phyloP scores from a whole-genome alignment of 2,329 filamentous ascomycete species.

The Fusarium siculi region DNA sequence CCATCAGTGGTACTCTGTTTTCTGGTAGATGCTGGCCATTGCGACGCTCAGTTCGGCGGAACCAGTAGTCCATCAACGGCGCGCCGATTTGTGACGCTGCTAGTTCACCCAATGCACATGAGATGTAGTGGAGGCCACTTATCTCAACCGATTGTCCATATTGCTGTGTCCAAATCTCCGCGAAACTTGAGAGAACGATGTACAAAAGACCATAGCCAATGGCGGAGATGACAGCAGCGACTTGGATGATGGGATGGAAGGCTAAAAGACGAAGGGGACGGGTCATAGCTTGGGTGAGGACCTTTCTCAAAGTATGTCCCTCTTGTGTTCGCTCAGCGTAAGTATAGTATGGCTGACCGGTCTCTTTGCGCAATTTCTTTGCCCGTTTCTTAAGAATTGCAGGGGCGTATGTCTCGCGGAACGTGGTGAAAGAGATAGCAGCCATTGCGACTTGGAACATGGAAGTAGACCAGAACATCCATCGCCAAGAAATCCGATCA shows the following conservation, averaged over 20 bases:
- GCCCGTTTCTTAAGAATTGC: constrained; percentile 50
- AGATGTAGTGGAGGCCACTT: constrained; percentile 72
- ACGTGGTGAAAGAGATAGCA: constrained; percentile 46
- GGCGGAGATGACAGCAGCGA: constrained; percentile 64
- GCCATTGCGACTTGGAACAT: constrained; percentile 54
- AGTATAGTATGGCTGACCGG: constrained; percentile 48
- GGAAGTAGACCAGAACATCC: constrained; percentile 59
- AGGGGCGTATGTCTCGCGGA: constrained; percentile 54
- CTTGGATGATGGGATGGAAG: constrained; percentile 70
- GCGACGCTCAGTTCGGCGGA: constrained; percentile 33
- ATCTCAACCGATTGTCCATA: constrained; percentile 68
- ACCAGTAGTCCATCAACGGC: constrained; percentile 55
- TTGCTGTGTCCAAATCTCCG: constrained; percentile 63
- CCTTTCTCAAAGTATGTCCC: constrained; percentile 39
- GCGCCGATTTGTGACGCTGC: constrained; percentile 61
- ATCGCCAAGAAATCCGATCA: constrained; percentile 52
- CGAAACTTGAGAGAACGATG: constrained; percentile 71
- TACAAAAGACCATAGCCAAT: constrained; percentile 72
- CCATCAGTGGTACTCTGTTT: constrained; percentile 41
- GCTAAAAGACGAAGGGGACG: constrained; percentile 66
- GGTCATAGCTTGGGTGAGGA: constrained; percentile 53
- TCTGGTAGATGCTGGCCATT: constrained; percentile 34
- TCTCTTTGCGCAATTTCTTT: constrained; percentile 46
- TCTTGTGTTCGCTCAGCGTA: constrained; percentile 51
- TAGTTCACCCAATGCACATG: constrained; percentile 71